phyloP scores from a whole-genome alignment of 1,284 basidiomycete species.

The Thelephora terrestris region DNA sequence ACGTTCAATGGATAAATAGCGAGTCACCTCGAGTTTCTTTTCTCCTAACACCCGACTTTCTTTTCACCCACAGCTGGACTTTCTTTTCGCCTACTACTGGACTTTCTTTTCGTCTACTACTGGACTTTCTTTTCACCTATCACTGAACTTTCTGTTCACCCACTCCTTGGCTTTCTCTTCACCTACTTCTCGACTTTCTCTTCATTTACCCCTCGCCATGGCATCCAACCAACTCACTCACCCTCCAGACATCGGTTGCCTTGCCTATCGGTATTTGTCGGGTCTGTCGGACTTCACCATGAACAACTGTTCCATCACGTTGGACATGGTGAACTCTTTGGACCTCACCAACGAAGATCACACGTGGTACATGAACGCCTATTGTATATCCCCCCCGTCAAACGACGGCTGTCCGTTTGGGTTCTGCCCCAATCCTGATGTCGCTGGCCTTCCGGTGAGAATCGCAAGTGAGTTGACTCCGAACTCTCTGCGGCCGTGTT shows the following conservation, averaged over 20 bases:
- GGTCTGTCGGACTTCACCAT: not conserved
- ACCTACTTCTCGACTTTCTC: no score
- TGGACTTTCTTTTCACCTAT: no score
- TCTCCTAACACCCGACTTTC: no score
- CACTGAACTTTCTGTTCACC: no score
- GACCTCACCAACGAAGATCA: constrained; percentile 4
- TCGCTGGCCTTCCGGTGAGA: constrained; percentile 1
- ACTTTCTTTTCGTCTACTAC: no score
- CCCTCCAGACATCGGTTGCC: not conserved
- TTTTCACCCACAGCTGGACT: no score
- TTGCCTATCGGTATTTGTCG: not conserved
- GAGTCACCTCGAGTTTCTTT: no score
- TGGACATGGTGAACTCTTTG: constrained; percentile 3
- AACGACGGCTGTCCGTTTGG: constrained; percentile 9
- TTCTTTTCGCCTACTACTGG: no score
- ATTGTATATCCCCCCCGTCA: constrained; percentile 9
- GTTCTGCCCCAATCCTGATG: constrained; percentile 9
- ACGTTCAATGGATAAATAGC: no score
- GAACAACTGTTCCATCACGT: not conserved
- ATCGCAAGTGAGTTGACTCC: not conserved
- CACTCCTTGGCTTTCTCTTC: no score
- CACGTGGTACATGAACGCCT: constrained; percentile 3
- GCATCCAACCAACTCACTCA: no score
- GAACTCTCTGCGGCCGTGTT: not conserved
- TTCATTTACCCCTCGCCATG: no score